These are phyloP conservation scores for Tylopilus plumbeoviolaceoides DNA, from an alignment of 768 basidiomycete genomes.

Conservation along the genomic window DNA sequence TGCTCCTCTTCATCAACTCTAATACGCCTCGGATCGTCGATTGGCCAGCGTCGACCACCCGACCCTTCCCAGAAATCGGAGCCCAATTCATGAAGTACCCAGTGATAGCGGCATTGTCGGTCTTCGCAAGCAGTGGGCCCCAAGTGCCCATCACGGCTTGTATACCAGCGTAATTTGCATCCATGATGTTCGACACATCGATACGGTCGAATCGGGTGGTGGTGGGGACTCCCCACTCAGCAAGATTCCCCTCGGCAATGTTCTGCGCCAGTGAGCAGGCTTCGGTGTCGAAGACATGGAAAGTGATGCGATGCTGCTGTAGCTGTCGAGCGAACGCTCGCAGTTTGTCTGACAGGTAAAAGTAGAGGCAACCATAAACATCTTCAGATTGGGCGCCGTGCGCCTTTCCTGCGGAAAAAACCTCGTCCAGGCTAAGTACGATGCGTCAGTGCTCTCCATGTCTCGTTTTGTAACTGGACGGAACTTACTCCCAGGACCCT, in stretches of 20 bases:
- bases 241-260: slow-evolving; percentile 22
- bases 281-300: slow-evolving; percentile 36
- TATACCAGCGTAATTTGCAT: slow-evolving; percentile 40
- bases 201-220: slow-evolving; percentile 41
- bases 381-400: slow-evolving; percentile 40
- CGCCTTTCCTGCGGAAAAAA: slow-evolving; percentile 36
- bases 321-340: slow-evolving; percentile 35
- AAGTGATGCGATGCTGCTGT: slow-evolving; percentile 29
- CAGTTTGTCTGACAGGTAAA: slow-evolving; percentile 40
- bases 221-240: slow-evolving; percentile 19
- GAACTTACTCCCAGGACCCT: slow-evolving; percentile 46
- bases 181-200: slow-evolving; percentile 47
- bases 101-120: slow-evolving; percentile 31
- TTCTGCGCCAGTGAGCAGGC: slow-evolving; percentile 38
- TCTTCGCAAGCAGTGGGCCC: slow-evolving; percentile 36
- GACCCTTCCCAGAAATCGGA: not conserved
- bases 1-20: slow-evolving; percentile 10
- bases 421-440: slow-evolving; percentile 35
- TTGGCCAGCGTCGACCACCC: slow-evolving; percentile 6
- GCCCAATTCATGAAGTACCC: slow-evolving; percentile 50
- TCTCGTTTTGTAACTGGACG: not conserved
- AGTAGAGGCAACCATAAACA: slow-evolving; percentile 49
- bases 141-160: slow-evolving; percentile 31
- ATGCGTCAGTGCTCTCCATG: slow-evolving; percentile 1
- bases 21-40: not conserved